Evolutionary conservation across 768 basidiomycete genomes (phyloP), one percentile per base, ranked within the genome.

Genomic region (Termitomyces titanicus): DNA sequence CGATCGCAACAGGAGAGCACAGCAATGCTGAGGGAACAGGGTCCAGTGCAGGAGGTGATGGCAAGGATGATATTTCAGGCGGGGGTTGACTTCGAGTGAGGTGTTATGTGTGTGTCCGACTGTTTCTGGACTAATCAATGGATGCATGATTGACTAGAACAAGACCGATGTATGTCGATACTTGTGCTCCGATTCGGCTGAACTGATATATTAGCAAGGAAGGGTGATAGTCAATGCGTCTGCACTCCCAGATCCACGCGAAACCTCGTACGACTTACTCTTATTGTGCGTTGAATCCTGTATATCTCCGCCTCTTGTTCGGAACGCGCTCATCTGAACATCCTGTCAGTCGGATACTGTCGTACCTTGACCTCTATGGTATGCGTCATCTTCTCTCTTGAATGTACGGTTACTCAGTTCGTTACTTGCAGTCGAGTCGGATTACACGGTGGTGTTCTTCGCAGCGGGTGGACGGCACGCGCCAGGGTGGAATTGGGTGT

Each of bases 401-500:
- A 42, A 34, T 15, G 25, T 27, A 24, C 22, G 31, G 47, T 31
- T 24, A 24, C 47, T 51, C 34, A 53, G 11, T 25, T 2, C 27
- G 29, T 11, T 13, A 29, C 35, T 12, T n/a, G 18, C 18, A 93
- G 92, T 93, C 57, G 91, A 94, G 67, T 86, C 89, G 27, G 92
- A 94, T 71, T 94, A 94, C 63, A 88, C 89, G 3, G 85, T 94
- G 20, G 82, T 93, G 4, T 92, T 93, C 70, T 89, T 94, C 59
- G 89, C 92, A 25, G 88, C 92, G 1, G 92, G 90, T 24, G 82
- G 82, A 7, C 76, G 74, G 57, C 76, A 92, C 70, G 80, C 83
- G 2, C 92, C 92, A 5, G 79, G 81, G 24, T 93, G 90, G 90
- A 89, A 85, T 60, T 94, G 92, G 92, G 80, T 94, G 10, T 94